These are phyloP conservation scores for Lachnellula occidentalis DNA, from an alignment of 2,329 filamentous ascomycete species.

Conservation along the genomic window DNA sequence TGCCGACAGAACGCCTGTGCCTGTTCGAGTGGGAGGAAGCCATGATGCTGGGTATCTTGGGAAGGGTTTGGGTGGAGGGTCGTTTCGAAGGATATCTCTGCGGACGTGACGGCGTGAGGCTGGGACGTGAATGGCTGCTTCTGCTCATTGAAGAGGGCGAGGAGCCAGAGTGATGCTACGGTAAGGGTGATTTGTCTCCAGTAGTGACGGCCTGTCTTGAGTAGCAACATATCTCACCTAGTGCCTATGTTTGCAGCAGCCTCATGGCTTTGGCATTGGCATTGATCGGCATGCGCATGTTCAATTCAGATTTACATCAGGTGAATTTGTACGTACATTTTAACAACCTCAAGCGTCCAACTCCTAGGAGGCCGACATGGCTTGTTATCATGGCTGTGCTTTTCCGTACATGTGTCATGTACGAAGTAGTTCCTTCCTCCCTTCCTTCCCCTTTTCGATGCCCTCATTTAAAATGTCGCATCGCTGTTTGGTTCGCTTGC, in stretches of 20 bases:
- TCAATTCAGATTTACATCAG: too few species aligned
- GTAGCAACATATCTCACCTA: constrained; percentile 3
- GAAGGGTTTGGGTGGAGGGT: not conserved
- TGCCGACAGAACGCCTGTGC: constrained; percentile 10
- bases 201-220: not conserved
- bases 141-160: constrained; percentile 5
- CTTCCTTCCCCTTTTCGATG: too few species aligned
- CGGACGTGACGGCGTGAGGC: constrained; percentile 11
- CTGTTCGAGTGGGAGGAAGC: constrained; percentile 6
- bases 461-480: too few species aligned
- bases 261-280: not conserved
- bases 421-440: too few species aligned
- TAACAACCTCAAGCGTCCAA: too few species aligned
- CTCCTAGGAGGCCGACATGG: too few species aligned
- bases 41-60: not conserved
- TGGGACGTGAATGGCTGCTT: constrained; percentile 10
- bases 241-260: not conserved
- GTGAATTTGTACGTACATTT: too few species aligned
- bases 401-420: too few species aligned
- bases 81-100: constrained; percentile 11
- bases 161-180: constrained; percentile 6
- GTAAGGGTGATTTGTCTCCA: constrained; percentile 8
- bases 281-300: not conserved
- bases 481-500: too few species aligned
- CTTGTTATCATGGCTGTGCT: too few species aligned